Evolutionary conservation across 2,329 filamentous ascomycete species (phyloP).

Genomic region (Plectosphaerella plurivora): DNA sequence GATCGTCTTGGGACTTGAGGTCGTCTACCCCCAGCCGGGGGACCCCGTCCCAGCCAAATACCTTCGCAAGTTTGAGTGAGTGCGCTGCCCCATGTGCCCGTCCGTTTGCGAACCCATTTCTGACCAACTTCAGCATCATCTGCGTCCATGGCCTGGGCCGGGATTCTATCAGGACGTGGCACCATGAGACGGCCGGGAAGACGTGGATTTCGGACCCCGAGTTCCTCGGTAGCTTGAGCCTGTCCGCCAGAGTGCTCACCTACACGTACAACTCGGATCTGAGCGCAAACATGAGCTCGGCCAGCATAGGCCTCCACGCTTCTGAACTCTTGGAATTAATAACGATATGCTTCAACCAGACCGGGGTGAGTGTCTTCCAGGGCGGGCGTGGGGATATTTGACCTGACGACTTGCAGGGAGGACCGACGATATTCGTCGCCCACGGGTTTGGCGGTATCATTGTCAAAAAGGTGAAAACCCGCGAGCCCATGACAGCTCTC

Average conservation of each 20-base stretch:
- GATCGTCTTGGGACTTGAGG: conserved; percentile 8
- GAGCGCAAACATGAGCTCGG: conserved; percentile 15
- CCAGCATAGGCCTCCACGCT: conserved; percentile 17
- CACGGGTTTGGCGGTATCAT: conserved; percentile 18
- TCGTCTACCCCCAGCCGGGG: conserved; percentile 6
- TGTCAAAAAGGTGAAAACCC: conserved; percentile 15
- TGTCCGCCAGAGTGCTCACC: conserved; percentile 14
- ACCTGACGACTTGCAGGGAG: conserved; percentile 7
- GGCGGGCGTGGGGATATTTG: not conserved
- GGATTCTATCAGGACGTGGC: conserved; percentile 14
- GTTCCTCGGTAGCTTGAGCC: conserved; percentile 12
- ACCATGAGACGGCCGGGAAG: conserved; percentile 16
- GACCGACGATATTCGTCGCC: conserved; percentile 16
- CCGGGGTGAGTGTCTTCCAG: conserved; percentile 2
- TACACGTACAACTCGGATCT: conserved; percentile 18
- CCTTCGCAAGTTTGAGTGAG: conserved; percentile 5
- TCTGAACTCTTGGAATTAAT: conserved; percentile 13
- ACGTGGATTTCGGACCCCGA: conserved; percentile 18
- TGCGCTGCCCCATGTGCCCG: no score
- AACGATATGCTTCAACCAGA: not conserved
- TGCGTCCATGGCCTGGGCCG: conserved; percentile 18
- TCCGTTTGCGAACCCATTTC: not conserved
- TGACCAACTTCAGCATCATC: conserved; percentile 18
- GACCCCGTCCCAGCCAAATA: conserved; percentile 4
- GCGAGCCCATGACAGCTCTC: not conserved